Percentiles rank a stretch among this genome's conserved stretches.
phyloP scores from a whole-genome alignment of 768 basidiomycete genomes.

The Hericium coralloides region DNA sequence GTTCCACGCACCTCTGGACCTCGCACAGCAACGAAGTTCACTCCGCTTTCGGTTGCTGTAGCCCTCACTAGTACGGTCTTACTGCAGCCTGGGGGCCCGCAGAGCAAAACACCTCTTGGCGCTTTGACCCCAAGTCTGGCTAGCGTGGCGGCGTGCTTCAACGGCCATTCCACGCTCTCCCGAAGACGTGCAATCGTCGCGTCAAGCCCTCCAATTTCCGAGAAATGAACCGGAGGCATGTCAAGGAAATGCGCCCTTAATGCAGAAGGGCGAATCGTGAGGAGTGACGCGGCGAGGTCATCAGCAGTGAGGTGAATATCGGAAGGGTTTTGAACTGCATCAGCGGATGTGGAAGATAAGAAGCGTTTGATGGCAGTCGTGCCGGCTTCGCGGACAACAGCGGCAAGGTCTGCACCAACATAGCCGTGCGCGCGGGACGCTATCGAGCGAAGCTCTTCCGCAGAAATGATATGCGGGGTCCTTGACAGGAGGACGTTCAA shows the following conservation, averaged over 20 bases:
- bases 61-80: slow-evolving; percentile 92
- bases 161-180: slow-evolving; percentile 94
- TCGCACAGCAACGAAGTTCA: slow-evolving; percentile 95
- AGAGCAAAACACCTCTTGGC: slow-evolving; percentile 84
- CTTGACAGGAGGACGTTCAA: slow-evolving; percentile 76
- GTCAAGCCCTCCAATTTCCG: slow-evolving; percentile 86
- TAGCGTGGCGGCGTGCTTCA: slow-evolving; percentile 82
- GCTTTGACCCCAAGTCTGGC: slow-evolving; percentile 79
- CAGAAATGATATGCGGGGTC: slow-evolving; percentile 65
- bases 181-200: slow-evolving; percentile 75
- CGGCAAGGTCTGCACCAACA: slow-evolving; percentile 92
- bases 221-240: slow-evolving; percentile 70
- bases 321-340: neutral
- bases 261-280: slow-evolving; percentile 81
- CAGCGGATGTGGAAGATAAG: slow-evolving; percentile 29
- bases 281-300: slow-evolving; percentile 67
- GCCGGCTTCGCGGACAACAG: slow-evolving; percentile 88
- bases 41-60: slow-evolving; percentile 85
- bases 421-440: slow-evolving; percentile 87
- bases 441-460: slow-evolving; percentile 51
- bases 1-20: slow-evolving; percentile 75
- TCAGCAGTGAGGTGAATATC: slow-evolving; percentile 33
- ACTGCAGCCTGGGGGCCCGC: slow-evolving; percentile 96
- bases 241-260: slow-evolving; percentile 92
- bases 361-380: slow-evolving; percentile 85